phyloP scores from a whole-genome alignment of 805 yeast genomes.

The Suhomyces faveliae region DNA sequence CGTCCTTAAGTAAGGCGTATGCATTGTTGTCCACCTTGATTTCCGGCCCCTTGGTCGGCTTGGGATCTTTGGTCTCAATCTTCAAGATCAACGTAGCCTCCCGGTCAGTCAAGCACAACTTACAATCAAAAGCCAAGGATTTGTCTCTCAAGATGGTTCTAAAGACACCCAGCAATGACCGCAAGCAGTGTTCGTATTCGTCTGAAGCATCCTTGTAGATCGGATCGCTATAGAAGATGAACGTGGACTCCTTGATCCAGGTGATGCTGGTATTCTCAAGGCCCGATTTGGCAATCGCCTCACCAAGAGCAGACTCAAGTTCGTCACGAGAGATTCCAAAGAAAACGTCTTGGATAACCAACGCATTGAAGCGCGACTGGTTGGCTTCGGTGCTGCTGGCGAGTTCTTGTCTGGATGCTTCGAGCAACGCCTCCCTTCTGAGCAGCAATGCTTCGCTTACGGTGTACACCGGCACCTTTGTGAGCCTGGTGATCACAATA shows the following conservation, averaged over 20 bases:
- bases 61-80: constrained; percentile 10
- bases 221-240: constrained; percentile 38
- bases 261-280: constrained; percentile 29
- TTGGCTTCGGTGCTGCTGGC: constrained; percentile 21
- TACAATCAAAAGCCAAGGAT: constrained; percentile 51
- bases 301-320: constrained; percentile 32
- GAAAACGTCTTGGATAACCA: constrained; percentile 51
- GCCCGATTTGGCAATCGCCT: constrained; percentile 21
- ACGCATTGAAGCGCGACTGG: constrained; percentile 48
- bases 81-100: constrained; percentile 19
- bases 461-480: constrained; percentile 42
- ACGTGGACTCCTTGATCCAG: constrained; percentile 43
- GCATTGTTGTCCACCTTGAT: background rate
- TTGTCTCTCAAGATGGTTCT: constrained; percentile 32
- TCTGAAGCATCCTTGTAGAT: constrained; percentile 31
- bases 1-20: background rate
- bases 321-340: constrained; percentile 52
- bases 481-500: constrained; percentile 40
- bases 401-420: constrained; percentile 19
- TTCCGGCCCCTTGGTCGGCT: background rate
- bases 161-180: constrained; percentile 36
- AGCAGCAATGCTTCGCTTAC: constrained; percentile 43
- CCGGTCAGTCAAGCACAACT: constrained; percentile 42
- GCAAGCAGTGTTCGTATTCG: constrained; percentile 44
- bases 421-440: constrained; percentile 20